Evolutionary conservation across 148 eudicot species (phyloP), one percentile per base, ranked within the genome.

Genomic region (Vaccinium myrtillus): DNA sequence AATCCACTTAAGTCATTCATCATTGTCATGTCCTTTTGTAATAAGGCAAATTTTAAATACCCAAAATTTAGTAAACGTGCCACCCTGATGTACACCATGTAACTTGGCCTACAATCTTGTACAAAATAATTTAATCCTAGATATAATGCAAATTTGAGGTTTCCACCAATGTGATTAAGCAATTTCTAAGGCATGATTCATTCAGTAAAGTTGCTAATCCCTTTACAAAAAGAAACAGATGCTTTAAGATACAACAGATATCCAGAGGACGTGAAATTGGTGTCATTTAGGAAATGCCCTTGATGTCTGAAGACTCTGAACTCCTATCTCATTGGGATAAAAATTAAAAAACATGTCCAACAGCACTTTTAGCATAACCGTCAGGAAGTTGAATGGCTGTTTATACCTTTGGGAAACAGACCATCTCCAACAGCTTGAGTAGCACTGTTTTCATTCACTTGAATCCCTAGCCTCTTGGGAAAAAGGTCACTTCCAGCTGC

Each of bases 341-440:
- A 30, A 30, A 30, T 30, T 30, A 39, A 23, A 73, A 54, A 71
- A 78, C 51, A 7, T 6, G 2, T 21, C 54, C 69, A 19, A 76
- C 43, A 82, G 77, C 84, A 69, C 51, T 46, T n/a, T 25, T 55
- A 43, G 4, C 55, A 46, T n/a, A 6, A 46, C 32, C 15, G 6
- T 46, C 74, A 63, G 32, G 25, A 63, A 32, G 59, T 65, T 32
- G 78, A 82, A 19, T 32, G 6, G 36, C 18, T n/a, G n/a, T n/a
- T n/a, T n/a, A 23, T 36, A 74, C 30, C 36, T 56, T 55, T 65
- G 71, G 78, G 83, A 76, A 63, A 75, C 67, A 71, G 32, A 78
- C 82, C 85, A 73, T 23, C 48, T 19, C 49, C 58, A 81, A 55
- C 63, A 46, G 84, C 78, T n/a, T n/a, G n/a, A n/a, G n/a, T n/a